Conservation (phyloP, 768 basidiomycete genomes). For the Clathrus columnatus region DNA sequence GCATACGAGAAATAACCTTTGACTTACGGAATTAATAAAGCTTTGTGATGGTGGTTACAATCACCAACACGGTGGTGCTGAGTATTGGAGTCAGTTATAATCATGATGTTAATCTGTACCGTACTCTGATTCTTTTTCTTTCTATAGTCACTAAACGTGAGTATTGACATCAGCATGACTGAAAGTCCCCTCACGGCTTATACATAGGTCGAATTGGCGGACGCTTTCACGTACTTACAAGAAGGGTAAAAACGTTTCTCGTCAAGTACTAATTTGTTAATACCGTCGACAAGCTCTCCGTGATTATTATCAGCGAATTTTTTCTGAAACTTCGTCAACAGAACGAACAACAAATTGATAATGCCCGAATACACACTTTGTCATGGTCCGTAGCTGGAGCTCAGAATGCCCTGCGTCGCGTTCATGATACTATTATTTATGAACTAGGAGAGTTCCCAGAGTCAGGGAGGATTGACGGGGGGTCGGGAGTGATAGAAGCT, state of each 20-base stretch:
- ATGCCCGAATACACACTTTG: background rate
- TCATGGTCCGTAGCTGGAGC: background rate
- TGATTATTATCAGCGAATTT: background rate
- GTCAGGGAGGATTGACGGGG: background rate
- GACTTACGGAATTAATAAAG: too few species aligned
- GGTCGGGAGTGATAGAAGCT: too few species aligned
- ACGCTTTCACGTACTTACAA: background rate
- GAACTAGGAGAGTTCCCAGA: background rate
- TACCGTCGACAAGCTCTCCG: background rate
- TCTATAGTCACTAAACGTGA: too few species aligned
- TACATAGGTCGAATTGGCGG: background rate
- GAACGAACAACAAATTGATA: background rate
- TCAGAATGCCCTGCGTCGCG: background rate
- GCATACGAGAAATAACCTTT: too few species aligned
- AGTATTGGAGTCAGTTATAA: too few species aligned
- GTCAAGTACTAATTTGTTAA: background rate
- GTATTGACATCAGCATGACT: too few species aligned
- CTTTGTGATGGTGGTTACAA: too few species aligned
- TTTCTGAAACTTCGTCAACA: background rate
- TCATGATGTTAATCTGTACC: too few species aligned
- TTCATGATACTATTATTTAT: background rate
- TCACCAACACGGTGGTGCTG: too few species aligned
- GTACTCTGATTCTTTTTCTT: too few species aligned
- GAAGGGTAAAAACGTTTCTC: background rate
- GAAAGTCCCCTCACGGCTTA: too few species aligned